Conservation (phyloP, 1,284 basidiomycete species). For the Peniophora sp. region DNA sequence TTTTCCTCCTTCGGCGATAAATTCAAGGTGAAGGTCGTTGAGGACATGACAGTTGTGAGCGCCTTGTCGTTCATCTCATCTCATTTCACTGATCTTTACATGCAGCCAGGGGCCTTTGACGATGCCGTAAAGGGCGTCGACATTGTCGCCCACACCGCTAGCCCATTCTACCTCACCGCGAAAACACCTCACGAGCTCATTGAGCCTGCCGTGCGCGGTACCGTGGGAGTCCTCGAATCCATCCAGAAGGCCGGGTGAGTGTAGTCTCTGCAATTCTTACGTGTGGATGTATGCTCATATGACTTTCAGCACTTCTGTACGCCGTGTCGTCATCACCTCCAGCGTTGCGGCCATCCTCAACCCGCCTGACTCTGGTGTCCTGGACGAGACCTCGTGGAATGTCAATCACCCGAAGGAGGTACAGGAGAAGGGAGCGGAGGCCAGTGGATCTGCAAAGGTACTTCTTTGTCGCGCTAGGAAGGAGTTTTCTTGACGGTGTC, state of each 20-base stretch:
- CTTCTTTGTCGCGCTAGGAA: no score
- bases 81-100: slow-evolving; percentile 5
- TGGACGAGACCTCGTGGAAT: slow-evolving; percentile 55
- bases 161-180: slow-evolving; percentile 17
- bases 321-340: slow-evolving; percentile 59
- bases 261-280: neutral
- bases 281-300: no score
- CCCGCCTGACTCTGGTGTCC: slow-evolving; percentile 11
- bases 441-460: slow-evolving; percentile 10
- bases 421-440: slow-evolving; percentile 39
- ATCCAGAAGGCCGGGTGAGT: slow-evolving; percentile 7
- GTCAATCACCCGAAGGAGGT: slow-evolving; percentile 36
- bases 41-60: slow-evolving; percentile 45
- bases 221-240: slow-evolving; percentile 16
- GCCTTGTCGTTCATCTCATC: slow-evolving; percentile 11
- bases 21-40: slow-evolving; percentile 43
- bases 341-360: slow-evolving; percentile 42
- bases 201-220: slow-evolving; percentile 21
- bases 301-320: slow-evolving; percentile 29
- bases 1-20: slow-evolving; percentile 38
- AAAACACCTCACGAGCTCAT: slow-evolving; percentile 21
- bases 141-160: neutral
- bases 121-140: neutral
- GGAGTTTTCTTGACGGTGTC: slow-evolving; percentile 15
- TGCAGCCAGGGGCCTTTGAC: neutral